Evolutionary conservation across 1,284 basidiomycete genomes (phyloP).

Genomic region (Rhodotorula sp.): DNA sequence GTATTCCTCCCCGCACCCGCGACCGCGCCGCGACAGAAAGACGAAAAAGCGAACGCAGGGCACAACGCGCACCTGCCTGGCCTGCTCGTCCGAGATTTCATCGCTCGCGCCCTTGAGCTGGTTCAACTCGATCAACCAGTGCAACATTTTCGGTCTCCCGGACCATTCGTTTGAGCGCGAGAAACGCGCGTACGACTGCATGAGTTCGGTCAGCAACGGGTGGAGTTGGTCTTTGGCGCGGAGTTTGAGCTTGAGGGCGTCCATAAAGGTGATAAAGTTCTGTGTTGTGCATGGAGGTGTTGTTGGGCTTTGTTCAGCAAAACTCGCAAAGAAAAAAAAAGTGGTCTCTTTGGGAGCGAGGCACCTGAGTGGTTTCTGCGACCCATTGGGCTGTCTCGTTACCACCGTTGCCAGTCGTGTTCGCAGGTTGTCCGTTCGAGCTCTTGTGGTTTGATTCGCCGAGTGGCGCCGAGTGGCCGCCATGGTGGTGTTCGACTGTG

Average conservation of each 20-base stretch:
- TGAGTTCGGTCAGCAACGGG: constrained; percentile 88
- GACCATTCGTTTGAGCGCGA: constrained; percentile 80
- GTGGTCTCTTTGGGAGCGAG: too few relatives aligned
- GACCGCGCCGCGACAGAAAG: too few relatives aligned
- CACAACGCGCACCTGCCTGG: constrained; percentile 78
- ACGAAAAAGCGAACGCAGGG: too few relatives aligned
- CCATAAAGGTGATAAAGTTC: constrained; percentile 99
- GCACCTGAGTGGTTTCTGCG: constrained; percentile 96
- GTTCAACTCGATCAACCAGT: constrained; percentile 96
- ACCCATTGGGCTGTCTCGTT: constrained; percentile 89
- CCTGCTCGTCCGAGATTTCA: constrained; percentile 93
- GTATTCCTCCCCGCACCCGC: too few relatives aligned
- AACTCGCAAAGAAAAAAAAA: too few relatives aligned
- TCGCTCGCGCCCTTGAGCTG: constrained; percentile 90
- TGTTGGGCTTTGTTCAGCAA: neutral
- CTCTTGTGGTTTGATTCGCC: neutral
- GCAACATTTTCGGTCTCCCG: constrained; percentile 85
- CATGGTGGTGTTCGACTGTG: constrained; percentile 79
- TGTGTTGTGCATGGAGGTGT: constrained; percentile 46
- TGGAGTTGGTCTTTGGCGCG: constrained; percentile 96
- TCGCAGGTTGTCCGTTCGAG: constrained; percentile 49
- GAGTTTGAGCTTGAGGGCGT: constrained; percentile 86
- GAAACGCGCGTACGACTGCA: constrained; percentile 86
- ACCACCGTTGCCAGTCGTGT: constrained; percentile 53
- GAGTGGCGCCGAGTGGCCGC: neutral